Percentiles rank a stretch among this genome's conserved stretches.
These are phyloP conservation scores for Metarhizium guizhouense DNA, from an alignment of 2,329 filamentous ascomycete genomes.

Conservation along the genomic window DNA sequence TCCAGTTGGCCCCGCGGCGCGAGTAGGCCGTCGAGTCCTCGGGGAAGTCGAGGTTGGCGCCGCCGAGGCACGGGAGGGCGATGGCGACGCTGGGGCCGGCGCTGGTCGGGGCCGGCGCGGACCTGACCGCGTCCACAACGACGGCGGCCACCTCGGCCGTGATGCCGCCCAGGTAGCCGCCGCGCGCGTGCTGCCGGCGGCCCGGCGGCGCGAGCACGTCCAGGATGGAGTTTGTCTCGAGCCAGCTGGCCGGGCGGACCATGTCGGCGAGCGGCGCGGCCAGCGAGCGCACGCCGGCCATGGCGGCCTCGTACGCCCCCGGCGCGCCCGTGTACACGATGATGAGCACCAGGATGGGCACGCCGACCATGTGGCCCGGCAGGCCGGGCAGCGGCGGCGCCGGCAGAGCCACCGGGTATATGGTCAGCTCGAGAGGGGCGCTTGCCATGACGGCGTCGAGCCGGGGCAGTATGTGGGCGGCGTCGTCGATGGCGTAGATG, in stretches of 20 bases:
- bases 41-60: background rate
- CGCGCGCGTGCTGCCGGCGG: background rate
- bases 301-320: background rate
- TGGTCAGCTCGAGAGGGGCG: background rate
- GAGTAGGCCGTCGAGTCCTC: background rate
- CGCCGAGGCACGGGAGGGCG: background rate
- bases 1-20: background rate
- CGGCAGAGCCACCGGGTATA: background rate
- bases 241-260: background rate
- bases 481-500: background rate
- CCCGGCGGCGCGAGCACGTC: background rate
- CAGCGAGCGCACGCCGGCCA: background rate
- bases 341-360: conserved; percentile 1
- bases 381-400: background rate
- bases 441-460: background rate
- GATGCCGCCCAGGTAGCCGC: background rate
- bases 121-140: background rate
- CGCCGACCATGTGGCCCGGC: background rate
- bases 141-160: background rate
- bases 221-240: background rate
- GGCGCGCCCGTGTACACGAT: background rate
- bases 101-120: background rate
- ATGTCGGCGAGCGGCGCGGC: background rate
- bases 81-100: background rate
- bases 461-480: background rate